Percentiles rank a stretch among this genome's conserved stretches.
These are phyloP conservation scores for Penicillium goetzii DNA, from an alignment of 495 filamentous ascomycete genomes.

Conservation along the genomic window DNA sequence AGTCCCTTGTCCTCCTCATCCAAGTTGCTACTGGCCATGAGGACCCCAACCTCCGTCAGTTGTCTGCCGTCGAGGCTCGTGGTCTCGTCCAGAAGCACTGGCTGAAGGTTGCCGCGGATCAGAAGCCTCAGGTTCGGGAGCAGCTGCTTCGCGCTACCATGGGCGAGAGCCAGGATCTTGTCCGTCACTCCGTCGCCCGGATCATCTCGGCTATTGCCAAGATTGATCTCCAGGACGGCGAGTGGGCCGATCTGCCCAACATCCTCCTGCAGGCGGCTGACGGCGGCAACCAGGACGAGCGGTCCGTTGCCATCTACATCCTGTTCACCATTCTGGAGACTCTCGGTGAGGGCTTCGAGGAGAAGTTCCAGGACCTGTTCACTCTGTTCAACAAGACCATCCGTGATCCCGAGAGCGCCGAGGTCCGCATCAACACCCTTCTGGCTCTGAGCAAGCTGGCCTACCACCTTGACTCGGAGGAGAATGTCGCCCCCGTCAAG, in stretches of 20 bases:
- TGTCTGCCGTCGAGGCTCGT: constrained; percentile 85
- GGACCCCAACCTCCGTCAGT: constrained; percentile 74
- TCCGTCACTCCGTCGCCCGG: constrained; percentile 84
- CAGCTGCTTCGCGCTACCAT: constrained; percentile 81
- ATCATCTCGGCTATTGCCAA: constrained; percentile 86
- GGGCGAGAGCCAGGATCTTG: constrained; percentile 70
- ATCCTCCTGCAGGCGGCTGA: constrained; percentile 73
- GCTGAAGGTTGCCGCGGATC: constrained; percentile 59
- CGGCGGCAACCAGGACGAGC: constrained; percentile 71
- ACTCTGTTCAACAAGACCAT: constrained; percentile 85
- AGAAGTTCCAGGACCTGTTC: constrained; percentile 77
- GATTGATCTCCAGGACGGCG: constrained; percentile 80
- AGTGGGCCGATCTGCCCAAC: constrained; percentile 82
- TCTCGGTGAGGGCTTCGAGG: constrained; percentile 75
- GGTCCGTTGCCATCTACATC: constrained; percentile 90
- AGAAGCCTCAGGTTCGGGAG: constrained; percentile 78
- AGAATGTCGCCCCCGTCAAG: constrained; percentile 71
- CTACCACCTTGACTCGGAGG: constrained; percentile 83
- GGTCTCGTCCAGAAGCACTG: constrained; percentile 86
- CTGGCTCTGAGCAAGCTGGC: constrained; percentile 88
- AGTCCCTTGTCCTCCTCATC: constrained; percentile 79
- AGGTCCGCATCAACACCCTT: constrained; percentile 94
- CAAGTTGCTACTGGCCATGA: constrained; percentile 80
- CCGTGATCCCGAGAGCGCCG: constrained; percentile 82
- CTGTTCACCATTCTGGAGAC: constrained; percentile 88